Percentiles rank a stretch among this genome's conserved stretches.
Evolutionary conservation across 106 monocot species (phyloP).

Genomic region (Dactylorhiza incarnata): DNA sequence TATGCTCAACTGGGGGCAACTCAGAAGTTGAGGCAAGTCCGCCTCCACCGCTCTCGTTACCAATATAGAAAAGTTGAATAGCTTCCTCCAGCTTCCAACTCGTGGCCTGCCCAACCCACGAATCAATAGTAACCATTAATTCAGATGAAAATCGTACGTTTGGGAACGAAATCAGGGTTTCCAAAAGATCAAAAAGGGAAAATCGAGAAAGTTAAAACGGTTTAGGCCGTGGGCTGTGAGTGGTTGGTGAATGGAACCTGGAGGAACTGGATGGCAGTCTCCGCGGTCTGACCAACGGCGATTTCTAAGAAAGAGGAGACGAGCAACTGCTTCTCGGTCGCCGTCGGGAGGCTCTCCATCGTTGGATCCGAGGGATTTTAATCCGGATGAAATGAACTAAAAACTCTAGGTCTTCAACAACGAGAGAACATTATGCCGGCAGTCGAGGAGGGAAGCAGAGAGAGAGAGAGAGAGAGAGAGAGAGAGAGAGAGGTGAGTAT

Average conservation of each 20-base stretch:
- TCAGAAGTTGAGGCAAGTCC: conserved; percentile 16
- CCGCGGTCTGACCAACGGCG: conserved; percentile 62
- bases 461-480: neutral
- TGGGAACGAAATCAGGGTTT: neutral
- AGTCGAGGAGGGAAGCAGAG: neutral
- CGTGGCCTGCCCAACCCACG: conserved; percentile 40
- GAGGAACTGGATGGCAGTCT: conserved; percentile 74
- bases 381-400: neutral
- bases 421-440: neutral
- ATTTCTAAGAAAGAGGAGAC: conserved; percentile 84
- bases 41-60: conserved; percentile 29
- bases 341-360: conserved; percentile 38
- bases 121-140: neutral
- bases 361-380: neutral
- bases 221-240: neutral
- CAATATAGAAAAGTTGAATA: conserved; percentile 74
- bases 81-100: conserved; percentile 85
- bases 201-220: neutral
- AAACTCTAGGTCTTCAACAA: conserved; percentile 1
- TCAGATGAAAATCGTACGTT: neutral
- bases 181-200: neutral
- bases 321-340: conserved; percentile 42
- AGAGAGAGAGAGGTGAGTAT: neutral
- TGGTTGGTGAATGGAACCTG: conserved; percentile 28
- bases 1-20: conserved; percentile 1